Conservation (phyloP, 1,284 basidiomycete genomes). For the Pseudozyma sp. region DNA sequence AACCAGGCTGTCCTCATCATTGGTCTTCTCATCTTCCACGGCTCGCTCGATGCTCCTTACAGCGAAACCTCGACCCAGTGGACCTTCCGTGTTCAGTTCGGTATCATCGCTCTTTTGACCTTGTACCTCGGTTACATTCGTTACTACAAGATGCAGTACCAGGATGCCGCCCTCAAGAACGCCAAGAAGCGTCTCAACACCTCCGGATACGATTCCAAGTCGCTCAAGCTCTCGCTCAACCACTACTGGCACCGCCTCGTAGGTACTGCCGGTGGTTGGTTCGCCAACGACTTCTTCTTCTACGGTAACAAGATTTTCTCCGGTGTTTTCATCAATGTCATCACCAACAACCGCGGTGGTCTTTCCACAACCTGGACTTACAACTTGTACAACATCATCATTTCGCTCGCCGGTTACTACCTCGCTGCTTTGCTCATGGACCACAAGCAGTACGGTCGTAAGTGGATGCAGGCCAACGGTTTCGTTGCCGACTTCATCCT, state of each 20-base stretch:
- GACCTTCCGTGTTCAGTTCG: constrained; percentile 74
- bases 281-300: constrained; percentile 73
- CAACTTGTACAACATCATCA: constrained; percentile 72
- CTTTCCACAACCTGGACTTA: constrained; percentile 72
- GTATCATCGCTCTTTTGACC: constrained; percentile 72
- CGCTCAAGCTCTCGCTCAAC: constrained; percentile 71
- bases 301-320: constrained; percentile 70
- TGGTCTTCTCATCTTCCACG: constrained; percentile 73
- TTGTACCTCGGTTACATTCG: constrained; percentile 74
- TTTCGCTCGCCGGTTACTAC: constrained; percentile 73
- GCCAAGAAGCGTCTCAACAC: constrained; percentile 71
- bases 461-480: constrained; percentile 72
- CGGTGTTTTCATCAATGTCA: constrained; percentile 69
- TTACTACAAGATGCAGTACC: constrained; percentile 71
- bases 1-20: constrained; percentile 73
- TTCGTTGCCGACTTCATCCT: constrained; percentile 72
- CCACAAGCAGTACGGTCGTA: constrained; percentile 72
- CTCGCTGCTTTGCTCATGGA: constrained; percentile 73
- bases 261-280: constrained; percentile 72
- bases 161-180: constrained; percentile 67
- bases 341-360: constrained; percentile 68
- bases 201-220: constrained; percentile 72
- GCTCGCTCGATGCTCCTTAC: constrained; percentile 69
- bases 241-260: constrained; percentile 73
- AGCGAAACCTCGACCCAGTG: constrained; percentile 71